These are phyloP conservation scores for Umbellularia californica DNA, from an alignment of 164 flowering plant genomes.

Conservation along the genomic window DNA sequence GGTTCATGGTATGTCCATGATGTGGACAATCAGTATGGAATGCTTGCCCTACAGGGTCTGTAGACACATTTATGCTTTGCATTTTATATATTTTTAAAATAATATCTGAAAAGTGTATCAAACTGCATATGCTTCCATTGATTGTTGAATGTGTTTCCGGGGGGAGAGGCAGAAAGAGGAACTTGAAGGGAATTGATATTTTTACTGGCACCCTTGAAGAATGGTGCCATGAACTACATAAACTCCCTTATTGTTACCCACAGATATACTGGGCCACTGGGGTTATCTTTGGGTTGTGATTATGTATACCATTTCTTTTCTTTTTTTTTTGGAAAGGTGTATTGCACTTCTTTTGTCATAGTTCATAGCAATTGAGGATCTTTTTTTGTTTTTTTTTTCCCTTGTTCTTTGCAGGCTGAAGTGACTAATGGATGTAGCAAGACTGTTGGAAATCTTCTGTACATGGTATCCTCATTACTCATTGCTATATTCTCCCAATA, in stretches of 20 bases:
- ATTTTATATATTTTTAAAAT: no score
- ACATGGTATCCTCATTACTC: conserved; percentile 44
- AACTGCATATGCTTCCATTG: neutral
- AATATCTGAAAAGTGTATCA: no score
- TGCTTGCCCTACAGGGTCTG: neutral
- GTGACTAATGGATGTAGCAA: conserved; percentile 66
- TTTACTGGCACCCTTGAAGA: neutral
- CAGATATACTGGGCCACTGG: no score
- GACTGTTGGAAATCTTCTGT: conserved; percentile 68
- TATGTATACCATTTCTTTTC: neutral
- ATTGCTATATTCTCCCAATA: neutral
- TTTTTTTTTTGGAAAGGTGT: neutral
- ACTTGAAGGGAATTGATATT: neutral
- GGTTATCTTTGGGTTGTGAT: no score
- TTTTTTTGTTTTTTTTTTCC: neutral
- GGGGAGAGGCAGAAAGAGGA: neutral
- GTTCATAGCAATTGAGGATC: no score
- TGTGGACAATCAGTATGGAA: neutral
- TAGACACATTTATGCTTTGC: neutral
- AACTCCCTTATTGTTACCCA: no score
- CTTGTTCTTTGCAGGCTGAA: conserved; percentile 46
- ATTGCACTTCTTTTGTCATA: no score
- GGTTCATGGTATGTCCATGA: neutral
- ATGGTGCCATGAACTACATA: neutral
- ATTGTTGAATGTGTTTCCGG: neutral